These are phyloP conservation scores for Nannochloropsis gaditana DNA, from an alignment of 108 stramenopile genomes.

Conservation along the genomic window DNA sequence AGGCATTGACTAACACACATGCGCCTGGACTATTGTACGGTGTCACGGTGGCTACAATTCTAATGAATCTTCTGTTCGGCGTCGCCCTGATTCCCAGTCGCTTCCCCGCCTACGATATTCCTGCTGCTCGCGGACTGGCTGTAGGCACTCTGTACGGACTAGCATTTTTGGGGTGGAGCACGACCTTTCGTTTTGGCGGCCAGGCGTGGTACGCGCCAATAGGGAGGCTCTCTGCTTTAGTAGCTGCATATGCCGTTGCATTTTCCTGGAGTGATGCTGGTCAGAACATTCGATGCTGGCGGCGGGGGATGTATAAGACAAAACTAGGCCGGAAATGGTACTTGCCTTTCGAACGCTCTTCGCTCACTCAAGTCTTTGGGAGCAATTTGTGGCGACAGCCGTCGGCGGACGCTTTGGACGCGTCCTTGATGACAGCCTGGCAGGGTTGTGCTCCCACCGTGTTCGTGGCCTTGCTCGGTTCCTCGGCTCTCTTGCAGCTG, in stretches of 20 bases:
- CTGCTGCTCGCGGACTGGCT: not conserved
- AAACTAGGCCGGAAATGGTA: not conserved
- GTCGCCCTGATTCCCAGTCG: slow-evolving; percentile 11
- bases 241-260: not conserved
- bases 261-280: slow-evolving; percentile 2
- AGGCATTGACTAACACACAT: not conserved
- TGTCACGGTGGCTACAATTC: not conserved
- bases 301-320: not conserved
- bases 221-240: not conserved
- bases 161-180: not conserved
- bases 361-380: not conserved
- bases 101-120: slow-evolving; percentile 1
- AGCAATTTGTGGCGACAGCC: slow-evolving; percentile 19
- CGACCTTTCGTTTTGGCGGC: not conserved
- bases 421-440: not conserved
- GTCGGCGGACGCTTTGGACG: not conserved
- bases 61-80: not conserved
- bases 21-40: not conserved
- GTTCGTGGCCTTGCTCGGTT: not conserved
- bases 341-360: slow-evolving; percentile 7
- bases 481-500: not conserved
- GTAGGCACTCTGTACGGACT: slow-evolving; percentile 13
- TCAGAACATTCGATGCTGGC: not conserved
- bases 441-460: not conserved
- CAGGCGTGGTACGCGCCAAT: not conserved